A percentile compares a stretch with the other conserved stretches of the same genome.
Evolutionary conservation across 305 asterid species (phyloP).

Genomic region (Caryopteris hybrid): DNA sequence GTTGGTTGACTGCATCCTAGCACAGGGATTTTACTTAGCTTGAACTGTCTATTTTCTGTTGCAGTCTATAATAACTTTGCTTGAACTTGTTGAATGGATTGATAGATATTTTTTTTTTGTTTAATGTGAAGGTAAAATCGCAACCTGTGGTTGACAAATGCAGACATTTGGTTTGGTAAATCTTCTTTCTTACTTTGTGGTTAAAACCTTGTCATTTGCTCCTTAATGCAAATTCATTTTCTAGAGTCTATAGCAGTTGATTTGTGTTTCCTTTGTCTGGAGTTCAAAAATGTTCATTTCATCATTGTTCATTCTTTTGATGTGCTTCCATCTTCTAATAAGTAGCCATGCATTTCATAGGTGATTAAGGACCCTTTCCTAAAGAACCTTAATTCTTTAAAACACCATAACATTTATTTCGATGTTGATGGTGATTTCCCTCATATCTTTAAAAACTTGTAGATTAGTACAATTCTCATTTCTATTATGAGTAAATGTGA

Average conservation of each 20-base stretch:
- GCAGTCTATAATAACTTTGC: neutral
- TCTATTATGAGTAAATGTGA: neutral
- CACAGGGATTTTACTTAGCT: conserved; percentile 6
- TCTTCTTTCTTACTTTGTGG: conserved; percentile 5
- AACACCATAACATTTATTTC: neutral
- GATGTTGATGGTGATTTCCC: neutral
- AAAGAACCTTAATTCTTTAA: neutral
- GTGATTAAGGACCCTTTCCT: neutral
- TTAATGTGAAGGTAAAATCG: conserved; percentile 67
- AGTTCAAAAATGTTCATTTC: neutral
- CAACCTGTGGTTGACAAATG: conserved; percentile 84
- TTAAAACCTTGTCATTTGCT: neutral
- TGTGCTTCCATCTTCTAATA: neutral
- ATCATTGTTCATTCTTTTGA: neutral
- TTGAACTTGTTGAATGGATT: conserved; percentile 5
- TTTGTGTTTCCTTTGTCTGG: neutral
- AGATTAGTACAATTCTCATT: neutral
- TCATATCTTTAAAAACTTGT: neutral
- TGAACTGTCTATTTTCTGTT: conserved; percentile 5
- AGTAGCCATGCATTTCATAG: neutral
- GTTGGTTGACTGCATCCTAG: conserved; percentile 2
- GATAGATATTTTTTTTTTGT: conserved; percentile 18
- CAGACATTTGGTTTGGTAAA: conserved; percentile 88
- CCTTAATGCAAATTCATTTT: neutral
- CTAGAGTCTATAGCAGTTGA: neutral